These are phyloP conservation scores for Salvia rosmarinus DNA, from an alignment of 257 asterid species.

Conservation along the genomic window DNA sequence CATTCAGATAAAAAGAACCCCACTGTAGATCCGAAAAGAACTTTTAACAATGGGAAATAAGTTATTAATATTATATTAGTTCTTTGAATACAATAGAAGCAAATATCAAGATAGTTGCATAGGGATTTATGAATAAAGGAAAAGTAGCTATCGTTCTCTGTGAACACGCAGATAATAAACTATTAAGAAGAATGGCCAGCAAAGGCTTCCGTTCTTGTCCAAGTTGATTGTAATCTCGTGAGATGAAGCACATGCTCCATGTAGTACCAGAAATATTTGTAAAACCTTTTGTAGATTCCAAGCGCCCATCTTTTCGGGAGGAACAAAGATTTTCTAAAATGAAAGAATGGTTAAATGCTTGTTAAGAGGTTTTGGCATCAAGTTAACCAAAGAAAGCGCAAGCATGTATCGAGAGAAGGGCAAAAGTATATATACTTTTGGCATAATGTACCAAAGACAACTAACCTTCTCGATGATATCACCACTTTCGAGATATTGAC, in stretches of 20 bases:
- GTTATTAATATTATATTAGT: conserved; percentile 4
- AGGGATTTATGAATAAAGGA: conserved; percentile 24
- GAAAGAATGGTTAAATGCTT: conserved; percentile 28
- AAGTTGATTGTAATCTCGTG: conserved; percentile 55
- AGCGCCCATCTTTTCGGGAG: conserved; percentile 69
- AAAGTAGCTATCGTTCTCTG: conserved; percentile 29
- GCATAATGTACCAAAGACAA: conserved; percentile 20
- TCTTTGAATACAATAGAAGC: conserved; percentile 28
- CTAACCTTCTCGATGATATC: conserved; percentile 82
- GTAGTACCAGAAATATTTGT: conserved; percentile 79
- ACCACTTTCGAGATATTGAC: conserved; percentile 59
- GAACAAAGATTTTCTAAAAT: conserved; percentile 66
- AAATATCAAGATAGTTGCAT: conserved; percentile 16
- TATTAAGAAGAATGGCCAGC: conserved; percentile 84
- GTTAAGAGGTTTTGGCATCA: conserved; percentile 34
- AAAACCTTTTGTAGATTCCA: conserved; percentile 53
- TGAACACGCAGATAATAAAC: conserved; percentile 49
- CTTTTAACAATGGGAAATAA: conserved; percentile 2
- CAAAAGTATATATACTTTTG: conserved; percentile 11
- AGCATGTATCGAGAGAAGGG: conserved; percentile 16
- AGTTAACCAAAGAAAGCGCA: conserved; percentile 29
- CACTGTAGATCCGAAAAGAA: conserved; percentile 51
- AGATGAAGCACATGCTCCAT: conserved; percentile 99
- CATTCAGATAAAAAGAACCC: conserved; percentile 75
- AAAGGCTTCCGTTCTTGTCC: conserved; percentile 63